Base-by-base conservation (phyloP, 225 moss, liverwort and hornwort genomes). In the Sphagnum contortum region DNA sequence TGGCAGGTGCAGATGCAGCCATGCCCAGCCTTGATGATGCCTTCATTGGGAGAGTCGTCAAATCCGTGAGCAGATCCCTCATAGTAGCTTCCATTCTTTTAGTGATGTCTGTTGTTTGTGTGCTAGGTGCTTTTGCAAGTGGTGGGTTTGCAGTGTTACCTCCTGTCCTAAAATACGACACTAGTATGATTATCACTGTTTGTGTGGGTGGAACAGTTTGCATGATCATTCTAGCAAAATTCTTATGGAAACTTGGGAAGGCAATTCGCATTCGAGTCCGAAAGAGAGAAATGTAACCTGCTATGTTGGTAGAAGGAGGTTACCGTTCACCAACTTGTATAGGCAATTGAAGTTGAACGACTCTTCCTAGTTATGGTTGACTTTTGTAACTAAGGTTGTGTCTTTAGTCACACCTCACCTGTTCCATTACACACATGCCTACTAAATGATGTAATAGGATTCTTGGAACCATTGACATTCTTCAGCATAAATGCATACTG, bases 1-100 rank as follows among this genome's bases (percentile, higher is more conserved):
- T 83, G 44, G 76, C 72, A 5, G 83, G 79, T 4, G 77, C 76
- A 5, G 83, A 76, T 54, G 83, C 74, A 5, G 79, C 80, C 48
- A 12, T 83, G 69, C 79, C 77, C n/a, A 72, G 76, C 74, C 76
- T 29, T 29, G 29, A 72, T 0, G 79, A 83, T 4, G 65, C 76
- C 5, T 80, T 83, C 45, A 83, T 83, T 52, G 80, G 77, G 57
- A 74, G 74, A 9, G 76, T 74, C 0, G 79, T 83, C 62, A 11
- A 70, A 62, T 76, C 79, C 55, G 77, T 83, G 59, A 59, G 79
- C 3, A 59, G 70, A 10, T 79, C 79, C 3, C 74, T 83, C 0
- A 10, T 72, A 2, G 79, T 76, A 74, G 77, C 83, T 2, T 71
- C 83, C 44, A 72, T 80, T 13, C 64, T 83, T 12, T 62, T 83